Base-by-base conservation (phyloP, 2,329 filamentous ascomycete species). In the Fonsecaea erecta region DNA sequence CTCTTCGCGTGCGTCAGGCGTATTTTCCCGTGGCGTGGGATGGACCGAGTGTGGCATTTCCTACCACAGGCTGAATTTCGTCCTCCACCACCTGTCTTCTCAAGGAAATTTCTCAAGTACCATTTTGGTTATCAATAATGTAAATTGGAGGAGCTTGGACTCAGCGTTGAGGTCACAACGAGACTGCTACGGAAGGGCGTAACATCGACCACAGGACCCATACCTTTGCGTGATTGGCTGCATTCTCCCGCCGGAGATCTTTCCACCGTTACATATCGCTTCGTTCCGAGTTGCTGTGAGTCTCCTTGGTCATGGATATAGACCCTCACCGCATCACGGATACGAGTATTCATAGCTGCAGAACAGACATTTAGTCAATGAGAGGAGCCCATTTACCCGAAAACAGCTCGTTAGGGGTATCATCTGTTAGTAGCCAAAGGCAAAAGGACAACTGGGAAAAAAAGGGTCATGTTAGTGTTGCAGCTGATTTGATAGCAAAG, bases 1-100 rank as follows among this genome's bases (percentile, higher is more conserved):
- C 32, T 30, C 34, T 46, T 16, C n/a, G 1, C 21, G n/a, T 84
- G 68, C 4, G 67, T 65, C 43, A 71, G 68, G 24, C 34, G 54
- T 65, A 35, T 58, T 60, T 48, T 46, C 52, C n/a, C 62, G 53
- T n/a, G 62, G 54, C 9, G 55, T 67, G 6, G 56, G 52, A 52
- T 68, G 66, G 9, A 67, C 60, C 18, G 70, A 72, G 54, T 71
- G 67, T 52, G 70, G 67, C 71, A 71, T 72, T 51, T 48, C 40
- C 26, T 32, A n/a, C 35, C 40, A 12, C 37, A 43, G 52, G 2
- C 43, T 21, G 7, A 4, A 21, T 48, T 3, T 48, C 4, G 2
- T 11, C 43, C 43, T 11, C 43, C 43, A 48, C 43, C 6, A n/a
- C 14, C 6, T 16, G 14, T 18, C 21, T 18, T 48, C 21, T 48